Percentiles rank a stretch among this genome's conserved stretches.
Conservation (phyloP, 2,329 filamentous ascomycete genomes). For the Albophoma yamanashiensis region DNA sequence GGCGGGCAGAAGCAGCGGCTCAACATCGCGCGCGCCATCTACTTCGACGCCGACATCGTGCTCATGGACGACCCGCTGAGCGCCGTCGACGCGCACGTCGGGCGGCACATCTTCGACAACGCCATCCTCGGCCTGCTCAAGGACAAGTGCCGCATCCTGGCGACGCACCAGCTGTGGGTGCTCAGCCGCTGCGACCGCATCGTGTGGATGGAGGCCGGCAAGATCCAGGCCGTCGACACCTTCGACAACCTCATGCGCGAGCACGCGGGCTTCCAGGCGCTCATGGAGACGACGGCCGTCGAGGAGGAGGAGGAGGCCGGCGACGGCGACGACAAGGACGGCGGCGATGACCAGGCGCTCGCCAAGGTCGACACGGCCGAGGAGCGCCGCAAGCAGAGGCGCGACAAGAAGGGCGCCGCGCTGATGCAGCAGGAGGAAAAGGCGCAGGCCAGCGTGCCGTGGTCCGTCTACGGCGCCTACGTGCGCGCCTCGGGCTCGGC, state of each 20-base stretch:
- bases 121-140: conserved; percentile 83
- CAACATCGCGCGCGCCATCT: conserved; percentile 78
- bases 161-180: conserved; percentile 92
- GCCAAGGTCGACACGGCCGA: conserved; percentile 10
- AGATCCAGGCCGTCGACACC: conserved; percentile 75
- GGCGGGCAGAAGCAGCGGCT: conserved; percentile 92
- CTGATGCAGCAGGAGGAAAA: conserved; percentile 67
- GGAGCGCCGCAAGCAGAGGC: conserved; percentile 28
- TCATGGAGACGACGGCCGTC: conserved; percentile 78
- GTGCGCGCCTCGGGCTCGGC: conserved; percentile 64
- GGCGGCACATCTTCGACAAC: conserved; percentile 77
- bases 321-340: conserved; percentile 28
- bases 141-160: conserved; percentile 81
- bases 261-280: conserved; percentile 64
- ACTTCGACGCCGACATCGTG: conserved; percentile 58
- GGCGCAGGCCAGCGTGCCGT: conserved; percentile 66
- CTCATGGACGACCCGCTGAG: conserved; percentile 61
- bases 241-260: conserved; percentile 78
- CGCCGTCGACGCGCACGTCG: conserved; percentile 60
- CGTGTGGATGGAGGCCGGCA: conserved; percentile 83
- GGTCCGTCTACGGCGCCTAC: conserved; percentile 71
- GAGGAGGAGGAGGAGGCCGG: conserved; percentile 38
- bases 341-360: conserved; percentile 26
- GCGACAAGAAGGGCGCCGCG: conserved; percentile 45
- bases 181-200: conserved; percentile 84